These are phyloP conservation scores for Dryas integrifolia DNA, from an alignment of 331 rosid species.

Conservation along the genomic window DNA sequence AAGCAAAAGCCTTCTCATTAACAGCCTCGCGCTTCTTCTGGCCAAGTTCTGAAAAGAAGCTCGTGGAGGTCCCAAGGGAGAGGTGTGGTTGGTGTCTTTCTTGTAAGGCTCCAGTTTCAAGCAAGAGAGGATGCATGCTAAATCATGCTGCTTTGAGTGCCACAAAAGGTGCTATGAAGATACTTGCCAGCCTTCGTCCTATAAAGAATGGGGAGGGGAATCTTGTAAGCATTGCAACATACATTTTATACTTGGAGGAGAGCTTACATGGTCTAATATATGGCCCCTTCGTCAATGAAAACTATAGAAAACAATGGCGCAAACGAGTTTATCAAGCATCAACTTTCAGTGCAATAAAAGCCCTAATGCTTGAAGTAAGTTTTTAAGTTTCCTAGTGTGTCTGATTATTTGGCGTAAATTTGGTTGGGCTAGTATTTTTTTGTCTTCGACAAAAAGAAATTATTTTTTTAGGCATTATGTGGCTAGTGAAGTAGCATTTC, in stretches of 20 bases:
- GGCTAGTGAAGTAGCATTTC: not conserved
- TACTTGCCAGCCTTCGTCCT: slow-evolving; percentile 61
- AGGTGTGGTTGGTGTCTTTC: slow-evolving; percentile 99
- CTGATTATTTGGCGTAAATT: slow-evolving; percentile 20
- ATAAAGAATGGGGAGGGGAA: slow-evolving; percentile 72
- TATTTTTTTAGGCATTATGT: slow-evolving; percentile 3
- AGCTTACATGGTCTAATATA: slow-evolving; percentile 63
- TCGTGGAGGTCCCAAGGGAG: slow-evolving; percentile 94
- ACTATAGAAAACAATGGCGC: slow-evolving; percentile 66
- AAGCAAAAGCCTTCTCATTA: slow-evolving; percentile 81
- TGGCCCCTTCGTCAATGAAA: slow-evolving; percentile 71
- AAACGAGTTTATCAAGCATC: slow-evolving; percentile 63
- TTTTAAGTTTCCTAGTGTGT: slow-evolving; percentile 16
- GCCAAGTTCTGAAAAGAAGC: slow-evolving; percentile 92
- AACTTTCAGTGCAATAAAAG: slow-evolving; percentile 52
- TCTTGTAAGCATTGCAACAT: slow-evolving; percentile 71
- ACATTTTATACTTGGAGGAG: slow-evolving; percentile 78
- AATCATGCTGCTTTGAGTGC: slow-evolving; percentile 86
- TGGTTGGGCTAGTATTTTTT: not conserved
- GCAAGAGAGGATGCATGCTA: slow-evolving; percentile 98
- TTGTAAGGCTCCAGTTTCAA: slow-evolving; percentile 67
- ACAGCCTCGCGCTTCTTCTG: slow-evolving; percentile 89
- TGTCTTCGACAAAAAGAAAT: too few species aligned
- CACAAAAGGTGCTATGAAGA: slow-evolving; percentile 75
- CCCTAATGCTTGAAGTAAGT: slow-evolving; percentile 77